Base-by-base conservation (phyloP, 2,329 filamentous ascomycete species). In the Alternaria sp. region DNA sequence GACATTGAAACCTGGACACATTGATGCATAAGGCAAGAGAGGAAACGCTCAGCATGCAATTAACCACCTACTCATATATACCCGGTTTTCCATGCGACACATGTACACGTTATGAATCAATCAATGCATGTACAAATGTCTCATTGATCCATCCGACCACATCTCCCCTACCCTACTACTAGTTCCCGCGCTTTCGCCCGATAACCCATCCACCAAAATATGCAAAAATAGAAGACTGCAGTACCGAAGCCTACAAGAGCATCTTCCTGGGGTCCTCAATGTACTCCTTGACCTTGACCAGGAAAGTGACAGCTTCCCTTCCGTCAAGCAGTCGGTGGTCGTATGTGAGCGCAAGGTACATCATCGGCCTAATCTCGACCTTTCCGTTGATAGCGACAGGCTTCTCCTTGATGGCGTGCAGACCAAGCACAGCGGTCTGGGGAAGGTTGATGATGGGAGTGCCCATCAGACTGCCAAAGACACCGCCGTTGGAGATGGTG, bases 401-500 rank as follows among this genome's bases (percentile, higher is more conserved):
- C 74, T 91, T 92, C 57, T 99, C 93, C 85, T 99, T 99, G 82
- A 97, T 97, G 48, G 94, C 93, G 79, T 99, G 94, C 22, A 97
- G 89, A 68, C 94, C 94, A 60, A 97, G 87, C 10, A 97, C 94
- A 59, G 93, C 87, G 78, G 92, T 94, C 79, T 98, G 94, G 14
- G 94, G 94, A 49, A 97, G 85, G 82, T 99, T 99, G 85, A 99
- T 98, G 78, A 99, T 98, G 10, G 95, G 95, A 0, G 95, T 99
- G 52, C 95, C 95, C 92, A 97, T 96, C 61, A 98, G 85, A 14
- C 94, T 97, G 60, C 95, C 95, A 74, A 99, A 99, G 54, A 99
- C 94, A 70, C 95, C 95, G 60, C 95, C 89, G 79, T 97, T 98
- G 85, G 92, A 95, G 84, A 97, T 97, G 63, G 95, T 98, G 81